These are phyloP conservation scores for Austroboletus festivus DNA, from an alignment of 768 basidiomycete species.

Conservation along the genomic window DNA sequence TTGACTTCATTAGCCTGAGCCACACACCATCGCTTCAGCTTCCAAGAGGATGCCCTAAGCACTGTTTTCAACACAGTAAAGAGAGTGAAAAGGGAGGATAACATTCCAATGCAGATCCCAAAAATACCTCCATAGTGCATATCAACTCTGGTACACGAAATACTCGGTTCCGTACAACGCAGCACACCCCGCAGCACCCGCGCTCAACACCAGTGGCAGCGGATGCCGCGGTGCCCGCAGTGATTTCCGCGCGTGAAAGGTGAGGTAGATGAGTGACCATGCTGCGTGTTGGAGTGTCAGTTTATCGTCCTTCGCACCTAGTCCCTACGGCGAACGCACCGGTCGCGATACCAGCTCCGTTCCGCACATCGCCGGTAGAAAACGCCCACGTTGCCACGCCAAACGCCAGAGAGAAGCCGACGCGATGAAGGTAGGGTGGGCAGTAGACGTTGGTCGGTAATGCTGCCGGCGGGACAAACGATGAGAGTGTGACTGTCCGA, in stretches of 20 bases:
- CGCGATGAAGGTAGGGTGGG: conserved; percentile 42
- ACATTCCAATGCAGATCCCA: background rate
- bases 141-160: conserved; percentile 27
- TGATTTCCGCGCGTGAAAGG: conserved; percentile 37
- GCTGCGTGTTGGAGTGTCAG: too few species aligned
- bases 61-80: background rate
- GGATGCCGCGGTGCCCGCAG: conserved; percentile 30
- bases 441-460: conserved; percentile 28
- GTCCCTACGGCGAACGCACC: conserved; percentile 19
- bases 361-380: conserved; percentile 36
- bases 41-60: too few species aligned
- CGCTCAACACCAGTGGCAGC: conserved; percentile 33
- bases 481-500: conserved; percentile 37
- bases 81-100: background rate
- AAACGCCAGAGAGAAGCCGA: conserved; percentile 44
- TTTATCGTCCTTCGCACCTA: too few species aligned
- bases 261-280: conserved; percentile 46
- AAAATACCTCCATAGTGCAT: too few species aligned
- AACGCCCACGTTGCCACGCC: conserved; percentile 45
- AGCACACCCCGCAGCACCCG: conserved; percentile 28
- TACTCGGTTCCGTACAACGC: conserved; percentile 29
- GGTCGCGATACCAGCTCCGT: conserved; percentile 44
- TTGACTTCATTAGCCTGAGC: too few species aligned
- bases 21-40: too few species aligned
- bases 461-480: conserved; percentile 34